Percentiles rank a stretch among this genome's conserved stretches.
phyloP scores from a whole-genome alignment of 2,329 filamentous ascomycete species.

The Exophiala lecanii-corni region DNA sequence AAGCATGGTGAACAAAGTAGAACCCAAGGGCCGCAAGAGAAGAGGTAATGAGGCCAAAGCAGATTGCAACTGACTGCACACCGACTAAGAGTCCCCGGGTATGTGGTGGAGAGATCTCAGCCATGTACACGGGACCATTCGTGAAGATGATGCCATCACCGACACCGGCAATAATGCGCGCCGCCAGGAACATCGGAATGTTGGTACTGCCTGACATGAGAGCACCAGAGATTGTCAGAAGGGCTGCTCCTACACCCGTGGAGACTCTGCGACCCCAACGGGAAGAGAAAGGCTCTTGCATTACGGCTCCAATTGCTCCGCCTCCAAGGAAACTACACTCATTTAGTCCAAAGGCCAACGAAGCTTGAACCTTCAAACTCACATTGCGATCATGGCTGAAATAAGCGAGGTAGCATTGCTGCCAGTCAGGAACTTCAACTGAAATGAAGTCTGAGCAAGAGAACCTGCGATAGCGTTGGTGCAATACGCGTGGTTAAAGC shows the following conservation, averaged over 20 bases:
- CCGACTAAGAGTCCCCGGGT: conserved; percentile 30
- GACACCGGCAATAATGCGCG: no score
- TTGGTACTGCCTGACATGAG: no score
- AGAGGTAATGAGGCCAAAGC: conserved; percentile 28
- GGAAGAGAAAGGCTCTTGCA: no score
- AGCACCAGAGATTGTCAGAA: no score
- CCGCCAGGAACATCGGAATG: no score
- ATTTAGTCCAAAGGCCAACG: no score
- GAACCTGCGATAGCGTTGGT: conserved; percentile 30
- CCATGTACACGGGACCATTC: conserved; percentile 44
- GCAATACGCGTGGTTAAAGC: conserved; percentile 31
- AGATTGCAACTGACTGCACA: conserved; percentile 28
- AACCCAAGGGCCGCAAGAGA: conserved; percentile 25
- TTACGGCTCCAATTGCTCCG: no score
- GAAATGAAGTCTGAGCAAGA: conserved; percentile 29
- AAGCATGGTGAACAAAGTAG: conserved; percentile 22
- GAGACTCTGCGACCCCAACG: no score
- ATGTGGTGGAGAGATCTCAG: conserved; percentile 48
- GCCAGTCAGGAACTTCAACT: conserved; percentile 25
- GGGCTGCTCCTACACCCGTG: no score
- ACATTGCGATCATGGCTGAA: conserved; percentile 25
- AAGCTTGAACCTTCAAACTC: no score
- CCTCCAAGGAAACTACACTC: no score
- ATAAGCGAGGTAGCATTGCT: conserved; percentile 18
- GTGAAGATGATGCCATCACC: no score